phyloP scores from a whole-genome alignment of 192 early-diverging fungal genomes.

The Backusella tarrabulga region DNA sequence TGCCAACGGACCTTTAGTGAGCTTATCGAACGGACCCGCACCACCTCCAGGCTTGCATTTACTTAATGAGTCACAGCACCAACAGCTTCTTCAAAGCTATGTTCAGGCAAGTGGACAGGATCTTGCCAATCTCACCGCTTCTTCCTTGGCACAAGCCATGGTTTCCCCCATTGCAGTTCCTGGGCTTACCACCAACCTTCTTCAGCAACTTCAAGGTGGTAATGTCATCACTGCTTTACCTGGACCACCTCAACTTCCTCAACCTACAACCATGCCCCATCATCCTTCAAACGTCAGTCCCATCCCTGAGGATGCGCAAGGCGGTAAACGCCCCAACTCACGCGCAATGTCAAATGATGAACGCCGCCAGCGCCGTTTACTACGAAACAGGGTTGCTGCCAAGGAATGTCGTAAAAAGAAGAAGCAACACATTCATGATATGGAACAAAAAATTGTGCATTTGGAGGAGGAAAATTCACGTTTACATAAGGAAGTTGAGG shows the following conservation, averaged over 20 bases:
- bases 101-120: slow-evolving; percentile 35
- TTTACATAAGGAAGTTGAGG: slow-evolving; percentile 67
- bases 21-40: not conserved
- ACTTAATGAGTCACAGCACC: slow-evolving; percentile 24
- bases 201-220: slow-evolving; percentile 29
- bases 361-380: slow-evolving; percentile 69
- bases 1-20: not conserved
- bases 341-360: slow-evolving; percentile 65
- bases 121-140: slow-evolving; percentile 28
- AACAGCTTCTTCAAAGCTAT: slow-evolving; percentile 32
- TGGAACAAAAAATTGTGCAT: slow-evolving; percentile 62
- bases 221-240: slow-evolving; percentile 36
- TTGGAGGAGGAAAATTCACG: slow-evolving; percentile 63
- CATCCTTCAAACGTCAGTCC: slow-evolving; percentile 10
- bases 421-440: slow-evolving; percentile 72
- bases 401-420: slow-evolving; percentile 86
- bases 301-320: slow-evolving; percentile 9
- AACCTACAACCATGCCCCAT: not conserved
- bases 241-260: slow-evolving; percentile 23
- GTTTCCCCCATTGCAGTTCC: slow-evolving; percentile 35
- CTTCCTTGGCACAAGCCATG: slow-evolving; percentile 38
- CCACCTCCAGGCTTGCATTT: slow-evolving; percentile 14
- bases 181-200: slow-evolving; percentile 16
- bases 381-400: slow-evolving; percentile 77
- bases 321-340: slow-evolving; percentile 5